Evolutionary conservation across 2,329 filamentous ascomycete species (phyloP), one percentile per base, ranked within the genome.

Genomic region (Fusarium sterilihyphosum): DNA sequence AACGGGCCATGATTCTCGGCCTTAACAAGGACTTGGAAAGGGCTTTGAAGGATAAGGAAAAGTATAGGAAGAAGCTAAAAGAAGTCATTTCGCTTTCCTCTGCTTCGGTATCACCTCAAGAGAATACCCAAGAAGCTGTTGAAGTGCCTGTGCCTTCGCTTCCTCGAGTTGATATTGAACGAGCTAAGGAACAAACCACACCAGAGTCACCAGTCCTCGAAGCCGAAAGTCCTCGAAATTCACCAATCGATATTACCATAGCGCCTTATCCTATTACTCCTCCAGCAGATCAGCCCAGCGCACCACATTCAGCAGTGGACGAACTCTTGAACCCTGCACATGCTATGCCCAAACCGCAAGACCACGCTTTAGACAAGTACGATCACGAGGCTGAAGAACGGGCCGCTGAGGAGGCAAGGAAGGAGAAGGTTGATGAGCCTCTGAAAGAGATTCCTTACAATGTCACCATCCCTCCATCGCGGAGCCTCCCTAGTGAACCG

Each of bases 1-100:
- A 99, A 83, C 89, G 96, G 71, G 91, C 94, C 22, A 95, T 99
- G 91, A 95, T 99, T 62, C 84, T 98, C 26, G 96, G 95, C 13
- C 87, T 99, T 72, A 98, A 98, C 80, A 97, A 96, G 82, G 96
- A 99, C 81, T 86, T 99, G 18, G 96, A 98, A 82, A 91, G 94
- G 60, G 92, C 95, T 3, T 83, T 98, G 73, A 97, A 97, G 81
- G 96, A 98, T 77, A 98, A 98, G 83, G 96, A 98, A 75, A 92
- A 93, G 77, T 98, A 98, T 81, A 91, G 94, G 78, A 95, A 92
- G 82, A 98, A 96, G 83, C 82, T 97, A 49, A 98, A 97, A 82
- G 95, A 98, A 64, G 83, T 90, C 14, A 82, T 91, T 78, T 82
- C 86, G 1, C 80, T 83, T 50, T 80, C 83, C 8, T 81, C 83